Conservation (phyloP, 495 filamentous ascomycete species). For the Thermochaetoides thermophila region DNA sequence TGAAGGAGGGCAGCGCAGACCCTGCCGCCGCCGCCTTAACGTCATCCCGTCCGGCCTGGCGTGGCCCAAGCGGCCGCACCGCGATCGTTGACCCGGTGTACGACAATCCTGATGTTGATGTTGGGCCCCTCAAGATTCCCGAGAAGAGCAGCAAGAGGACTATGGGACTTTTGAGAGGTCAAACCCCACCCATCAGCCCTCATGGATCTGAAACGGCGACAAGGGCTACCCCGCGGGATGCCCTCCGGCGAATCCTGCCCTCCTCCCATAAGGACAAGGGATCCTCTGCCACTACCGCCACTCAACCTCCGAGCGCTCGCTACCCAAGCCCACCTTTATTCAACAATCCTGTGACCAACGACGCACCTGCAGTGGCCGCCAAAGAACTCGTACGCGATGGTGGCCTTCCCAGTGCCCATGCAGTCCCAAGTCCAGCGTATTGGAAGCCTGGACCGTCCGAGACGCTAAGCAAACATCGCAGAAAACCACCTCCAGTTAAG, state of each 20-base stretch:
- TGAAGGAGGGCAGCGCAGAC: constrained; percentile 12
- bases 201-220: constrained; percentile 15
- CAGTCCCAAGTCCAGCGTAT: constrained; percentile 6
- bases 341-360: constrained; percentile 9
- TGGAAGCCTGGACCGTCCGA: constrained; percentile 16
- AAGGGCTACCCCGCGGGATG: constrained; percentile 14
- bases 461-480: constrained; percentile 18
- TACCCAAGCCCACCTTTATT: constrained; percentile 25
- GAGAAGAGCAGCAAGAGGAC: constrained; percentile 28
- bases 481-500: constrained; percentile 24
- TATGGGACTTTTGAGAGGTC: too few species aligned
- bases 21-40: constrained; percentile 21
- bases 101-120: constrained; percentile 27
- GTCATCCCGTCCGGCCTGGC: constrained; percentile 33
- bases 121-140: constrained; percentile 30
- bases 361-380: constrained; percentile 16
- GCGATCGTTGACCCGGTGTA: constrained; percentile 32
- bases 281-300: too few species aligned
- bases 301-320: constrained; percentile 8
- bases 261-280: too few species aligned
- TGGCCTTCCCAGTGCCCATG: constrained; percentile 1
- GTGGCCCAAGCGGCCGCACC: constrained; percentile 36
- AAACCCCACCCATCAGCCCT: constrained; percentile 24
- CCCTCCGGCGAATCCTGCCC: constrained; percentile 11
- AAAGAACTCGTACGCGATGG: constrained; percentile 13